Percentiles rank a stretch among this genome's conserved stretches.
Evolutionary conservation across 1,284 basidiomycete genomes (phyloP).

Genomic region (Coniferiporia weirii): DNA sequence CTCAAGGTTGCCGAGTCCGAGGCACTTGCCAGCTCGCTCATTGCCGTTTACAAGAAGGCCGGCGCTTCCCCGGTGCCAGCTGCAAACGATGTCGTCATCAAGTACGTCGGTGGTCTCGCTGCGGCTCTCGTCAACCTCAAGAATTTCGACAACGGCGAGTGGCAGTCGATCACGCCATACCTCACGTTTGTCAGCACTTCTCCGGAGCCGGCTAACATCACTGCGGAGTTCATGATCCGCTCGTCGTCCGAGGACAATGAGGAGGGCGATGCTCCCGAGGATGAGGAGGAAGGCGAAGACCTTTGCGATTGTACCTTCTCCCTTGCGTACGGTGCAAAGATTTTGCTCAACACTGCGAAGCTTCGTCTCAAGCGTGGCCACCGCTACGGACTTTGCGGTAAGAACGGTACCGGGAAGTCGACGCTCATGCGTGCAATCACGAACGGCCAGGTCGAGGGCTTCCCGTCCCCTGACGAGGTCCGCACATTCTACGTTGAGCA

Average conservation of each 20-base stretch:
- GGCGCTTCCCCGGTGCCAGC: slow-evolving; percentile 52
- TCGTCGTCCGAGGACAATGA: slow-evolving; percentile 78
- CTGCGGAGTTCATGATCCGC: slow-evolving; percentile 84
- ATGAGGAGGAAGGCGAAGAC: slow-evolving; percentile 96
- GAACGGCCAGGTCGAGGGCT: slow-evolving; percentile 96
- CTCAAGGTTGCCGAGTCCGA: slow-evolving; percentile 70
- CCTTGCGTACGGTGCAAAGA: slow-evolving; percentile 97
- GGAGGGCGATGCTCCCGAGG: slow-evolving; percentile 68
- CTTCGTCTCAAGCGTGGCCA: slow-evolving; percentile 98
- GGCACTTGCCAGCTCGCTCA: slow-evolving; percentile 61
- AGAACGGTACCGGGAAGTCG: slow-evolving; percentile 98
- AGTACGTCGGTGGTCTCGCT: slow-evolving; percentile 77
- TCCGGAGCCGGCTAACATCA: slow-evolving; percentile 65
- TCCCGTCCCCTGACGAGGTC: slow-evolving; percentile 93
- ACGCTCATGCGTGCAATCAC: slow-evolving; percentile 97
- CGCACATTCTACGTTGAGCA: slow-evolving; percentile 99
- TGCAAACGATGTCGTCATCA: slow-evolving; percentile 51
- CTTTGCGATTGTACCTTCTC: slow-evolving; percentile 99
- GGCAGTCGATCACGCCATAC: slow-evolving; percentile 81
- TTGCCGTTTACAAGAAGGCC: slow-evolving; percentile 80
- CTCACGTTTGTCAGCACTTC: slow-evolving; percentile 61
- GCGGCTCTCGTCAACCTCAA: slow-evolving; percentile 85
- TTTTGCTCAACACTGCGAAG: slow-evolving; percentile 91
- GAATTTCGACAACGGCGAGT: slow-evolving; percentile 87
- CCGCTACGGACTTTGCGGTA: slow-evolving; percentile 97